Conservation (phyloP, 106 monocot genomes). For the Cymbidium sinense region DNA sequence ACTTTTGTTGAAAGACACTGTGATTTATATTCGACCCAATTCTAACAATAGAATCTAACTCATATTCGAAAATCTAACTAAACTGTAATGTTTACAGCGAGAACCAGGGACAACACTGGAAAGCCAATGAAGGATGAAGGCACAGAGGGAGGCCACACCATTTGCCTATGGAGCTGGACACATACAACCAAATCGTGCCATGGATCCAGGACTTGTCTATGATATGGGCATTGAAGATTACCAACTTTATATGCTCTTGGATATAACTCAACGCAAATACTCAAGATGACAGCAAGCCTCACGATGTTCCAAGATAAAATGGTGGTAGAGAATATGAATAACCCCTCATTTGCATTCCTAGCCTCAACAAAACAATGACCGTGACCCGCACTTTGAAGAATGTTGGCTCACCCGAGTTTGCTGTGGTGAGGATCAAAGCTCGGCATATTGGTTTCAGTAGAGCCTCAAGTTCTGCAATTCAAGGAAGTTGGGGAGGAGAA, state of each 20-base stretch:
- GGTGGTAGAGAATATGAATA: slow-evolving; percentile 44
- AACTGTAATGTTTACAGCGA: slow-evolving; percentile 27
- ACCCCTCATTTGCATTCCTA: slow-evolving; percentile 71
- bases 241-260: slow-evolving; percentile 58
- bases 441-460: slow-evolving; percentile 61
- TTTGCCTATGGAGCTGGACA: no score
- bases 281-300: background rate
- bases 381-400: slow-evolving; percentile 60
- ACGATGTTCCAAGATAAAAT: slow-evolving; percentile 36
- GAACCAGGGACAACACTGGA: slow-evolving; percentile 19
- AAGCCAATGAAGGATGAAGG: slow-evolving; percentile 30
- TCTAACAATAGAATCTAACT: no score
- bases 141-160: no score
- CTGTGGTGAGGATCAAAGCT: slow-evolving; percentile 21
- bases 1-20: no score
- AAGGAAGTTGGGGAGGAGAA: no score
- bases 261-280: slow-evolving; percentile 12
- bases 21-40: no score
- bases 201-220: no score
- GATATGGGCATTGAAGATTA: no score
- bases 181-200: no score
- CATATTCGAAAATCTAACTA: no score
- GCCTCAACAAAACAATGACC: slow-evolving; percentile 18
- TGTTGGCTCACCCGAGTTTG: slow-evolving; percentile 28
- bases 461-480: slow-evolving; percentile 39